These are phyloP conservation scores for Smithsoniella earleae DNA, from an alignment of 163 green algal genomes.

Conservation along the genomic window DNA sequence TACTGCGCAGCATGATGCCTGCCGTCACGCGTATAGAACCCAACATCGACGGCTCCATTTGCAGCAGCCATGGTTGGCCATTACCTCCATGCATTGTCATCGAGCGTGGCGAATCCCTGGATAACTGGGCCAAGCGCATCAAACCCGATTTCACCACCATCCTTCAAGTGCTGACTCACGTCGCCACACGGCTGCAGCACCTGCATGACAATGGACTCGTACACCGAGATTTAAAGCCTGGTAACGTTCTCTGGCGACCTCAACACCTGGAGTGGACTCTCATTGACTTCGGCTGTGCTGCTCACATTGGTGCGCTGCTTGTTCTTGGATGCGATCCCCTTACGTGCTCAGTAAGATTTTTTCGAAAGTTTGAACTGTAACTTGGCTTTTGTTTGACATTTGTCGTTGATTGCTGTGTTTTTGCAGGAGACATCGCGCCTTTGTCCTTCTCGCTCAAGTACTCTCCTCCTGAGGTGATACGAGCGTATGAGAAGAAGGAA, in stretches of 20 bases:
- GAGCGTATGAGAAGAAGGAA: background rate
- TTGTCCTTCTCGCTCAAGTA: conserved; percentile 14
- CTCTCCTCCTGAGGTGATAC: background rate
- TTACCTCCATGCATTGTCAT: conserved; percentile 31
- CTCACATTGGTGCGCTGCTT: conserved; percentile 1
- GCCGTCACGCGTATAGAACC: conserved; percentile 20
- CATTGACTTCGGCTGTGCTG: conserved; percentile 27
- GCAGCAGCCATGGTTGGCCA: conserved; percentile 1
- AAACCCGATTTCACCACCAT: conserved; percentile 26
- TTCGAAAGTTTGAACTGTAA: background rate
- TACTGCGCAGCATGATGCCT: conserved; percentile 24
- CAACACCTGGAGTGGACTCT: conserved; percentile 28
- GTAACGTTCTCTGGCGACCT: conserved; percentile 23
- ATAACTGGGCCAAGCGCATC: conserved; percentile 24
- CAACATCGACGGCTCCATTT: background rate
- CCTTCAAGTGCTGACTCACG: conserved; percentile 24
- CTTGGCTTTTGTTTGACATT: background rate
- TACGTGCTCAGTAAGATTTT: background rate
- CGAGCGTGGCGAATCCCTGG: conserved; percentile 23
- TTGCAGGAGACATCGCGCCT: background rate
- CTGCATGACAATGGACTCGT: conserved; percentile 23
- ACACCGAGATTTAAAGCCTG: conserved; percentile 21
- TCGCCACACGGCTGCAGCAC: conserved; percentile 10
- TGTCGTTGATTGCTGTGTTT: background rate
- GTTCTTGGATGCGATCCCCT: background rate